These are phyloP conservation scores for Vigna reflexopilosa DNA, from an alignment of 306 rosid species.

Conservation along the genomic window DNA sequence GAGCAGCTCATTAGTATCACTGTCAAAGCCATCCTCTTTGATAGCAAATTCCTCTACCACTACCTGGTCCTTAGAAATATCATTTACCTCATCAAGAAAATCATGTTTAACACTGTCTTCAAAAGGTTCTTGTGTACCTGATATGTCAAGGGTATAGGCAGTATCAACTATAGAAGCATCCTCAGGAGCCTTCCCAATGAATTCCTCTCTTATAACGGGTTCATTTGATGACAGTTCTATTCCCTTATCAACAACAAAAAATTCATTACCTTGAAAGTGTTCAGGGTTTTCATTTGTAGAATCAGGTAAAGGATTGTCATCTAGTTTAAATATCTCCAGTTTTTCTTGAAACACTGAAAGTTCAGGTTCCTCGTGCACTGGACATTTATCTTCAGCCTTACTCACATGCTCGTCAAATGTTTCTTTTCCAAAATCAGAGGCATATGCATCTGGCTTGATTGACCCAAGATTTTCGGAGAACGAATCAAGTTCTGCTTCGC, in stretches of 20 bases:
- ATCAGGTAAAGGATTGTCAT: slow-evolving; percentile 42
- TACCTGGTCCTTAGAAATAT: slow-evolving; percentile 47
- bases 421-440: slow-evolving; percentile 54
- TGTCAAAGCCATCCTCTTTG: slow-evolving; percentile 47
- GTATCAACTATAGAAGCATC: slow-evolving; percentile 49
- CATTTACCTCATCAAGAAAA: slow-evolving; percentile 46
- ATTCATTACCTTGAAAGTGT: slow-evolving; percentile 59
- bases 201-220: slow-evolving; percentile 49
- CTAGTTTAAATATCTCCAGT: slow-evolving; percentile 46
- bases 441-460: slow-evolving; percentile 47
- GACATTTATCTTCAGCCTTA: slow-evolving; percentile 50
- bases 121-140: slow-evolving; percentile 45
- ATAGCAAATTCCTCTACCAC: slow-evolving; percentile 42
- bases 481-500: slow-evolving; percentile 49
- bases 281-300: slow-evolving; percentile 53
- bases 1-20: slow-evolving; percentile 60
- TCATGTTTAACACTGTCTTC: slow-evolving; percentile 47
- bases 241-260: slow-evolving; percentile 69
- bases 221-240: slow-evolving; percentile 59
- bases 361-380: slow-evolving; percentile 54
- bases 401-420: slow-evolving; percentile 37
- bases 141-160: slow-evolving; percentile 42
- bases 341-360: slow-evolving; percentile 50
- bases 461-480: slow-evolving; percentile 53
- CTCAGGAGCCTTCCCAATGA: slow-evolving; percentile 47